phyloP scores from a whole-genome alignment of 768 basidiomycete genomes.

The Boletus speciosus region DNA sequence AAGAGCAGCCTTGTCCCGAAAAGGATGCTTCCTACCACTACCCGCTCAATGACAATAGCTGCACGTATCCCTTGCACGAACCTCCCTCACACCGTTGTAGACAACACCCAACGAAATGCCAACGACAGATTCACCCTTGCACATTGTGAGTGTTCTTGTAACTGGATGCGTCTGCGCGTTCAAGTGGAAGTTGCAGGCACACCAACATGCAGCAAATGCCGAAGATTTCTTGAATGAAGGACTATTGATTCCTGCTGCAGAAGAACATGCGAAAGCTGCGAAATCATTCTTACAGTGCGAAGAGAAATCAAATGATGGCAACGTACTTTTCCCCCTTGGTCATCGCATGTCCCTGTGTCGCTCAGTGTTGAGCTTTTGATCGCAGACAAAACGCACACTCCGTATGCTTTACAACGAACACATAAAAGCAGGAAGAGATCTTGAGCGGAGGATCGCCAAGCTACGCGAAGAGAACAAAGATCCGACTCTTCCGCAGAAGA shows the following conservation, averaged over 20 bases:
- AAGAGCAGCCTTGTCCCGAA: background rate
- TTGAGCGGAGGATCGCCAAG: constrained; percentile 68
- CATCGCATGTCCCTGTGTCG: background rate
- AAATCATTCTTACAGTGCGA: constrained; percentile 71
- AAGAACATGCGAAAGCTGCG: constrained; percentile 74
- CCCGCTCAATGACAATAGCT: constrained; percentile 4
- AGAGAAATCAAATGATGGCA: constrained; percentile 69
- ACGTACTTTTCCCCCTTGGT: constrained; percentile 43
- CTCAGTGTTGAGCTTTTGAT: constrained; percentile 8
- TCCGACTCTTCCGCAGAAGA: constrained; percentile 66
- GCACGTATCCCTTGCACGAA: background rate
- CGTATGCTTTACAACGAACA: constrained; percentile 76
- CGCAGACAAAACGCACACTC: constrained; percentile 73
- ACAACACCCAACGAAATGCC: constrained; percentile 23
- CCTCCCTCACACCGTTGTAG: background rate
- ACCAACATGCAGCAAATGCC: constrained; percentile 78
- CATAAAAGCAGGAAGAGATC: constrained; percentile 62
- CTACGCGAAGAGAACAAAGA: constrained; percentile 75
- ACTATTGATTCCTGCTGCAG: constrained; percentile 65
- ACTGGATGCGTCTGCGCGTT: background rate
- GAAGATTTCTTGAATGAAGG: constrained; percentile 68
- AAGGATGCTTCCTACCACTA: background rate
- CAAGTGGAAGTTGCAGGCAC: constrained; percentile 50
- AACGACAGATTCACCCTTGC: constrained; percentile 47
- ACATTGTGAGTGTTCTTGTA: constrained; percentile 37